Evolutionary conservation across 2,329 filamentous ascomycete species (phyloP).

Genomic region (Talaromyces sp.): DNA sequence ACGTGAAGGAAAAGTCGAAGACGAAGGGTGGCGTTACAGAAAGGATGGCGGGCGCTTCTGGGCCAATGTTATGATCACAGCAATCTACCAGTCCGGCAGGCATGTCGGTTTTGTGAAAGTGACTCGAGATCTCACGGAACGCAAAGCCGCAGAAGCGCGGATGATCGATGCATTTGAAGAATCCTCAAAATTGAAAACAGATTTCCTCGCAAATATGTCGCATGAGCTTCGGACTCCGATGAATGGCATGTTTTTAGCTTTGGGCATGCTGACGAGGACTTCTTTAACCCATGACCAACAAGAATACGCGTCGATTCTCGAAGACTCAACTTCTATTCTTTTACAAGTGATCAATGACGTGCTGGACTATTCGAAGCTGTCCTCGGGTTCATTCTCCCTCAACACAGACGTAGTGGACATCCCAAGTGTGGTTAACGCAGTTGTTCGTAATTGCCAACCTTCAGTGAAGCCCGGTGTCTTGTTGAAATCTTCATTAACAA

Average conservation of each 20-base stretch:
- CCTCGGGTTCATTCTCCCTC: conserved; percentile 62
- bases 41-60: conserved; percentile 63
- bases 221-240: conserved; percentile 68
- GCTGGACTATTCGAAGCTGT: conserved; percentile 67
- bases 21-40: conserved; percentile 63
- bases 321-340: conserved; percentile 62
- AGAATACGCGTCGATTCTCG: conserved; percentile 60
- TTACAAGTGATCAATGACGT: conserved; percentile 67
- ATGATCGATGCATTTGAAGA: conserved; percentile 63
- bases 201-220: conserved; percentile 66
- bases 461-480: conserved; percentile 51
- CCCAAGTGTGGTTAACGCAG: conserved; percentile 47
- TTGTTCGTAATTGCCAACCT: conserved; percentile 55
- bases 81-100: conserved; percentile 55
- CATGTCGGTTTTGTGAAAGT: conserved; percentile 63
- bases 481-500: conserved; percentile 49
- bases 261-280: conserved; percentile 60
- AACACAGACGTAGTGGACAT: conserved; percentile 57
- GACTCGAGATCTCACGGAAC: conserved; percentile 60
- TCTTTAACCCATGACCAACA: conserved; percentile 56
- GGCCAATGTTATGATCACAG: conserved; percentile 63
- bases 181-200: conserved; percentile 63
- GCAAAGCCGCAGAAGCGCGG: conserved; percentile 57
- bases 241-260: conserved; percentile 64
- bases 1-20: conserved; percentile 59